Base-by-base conservation (phyloP, 2,329 filamentous ascomycete genomes). In the Fusarium sp. region DNA sequence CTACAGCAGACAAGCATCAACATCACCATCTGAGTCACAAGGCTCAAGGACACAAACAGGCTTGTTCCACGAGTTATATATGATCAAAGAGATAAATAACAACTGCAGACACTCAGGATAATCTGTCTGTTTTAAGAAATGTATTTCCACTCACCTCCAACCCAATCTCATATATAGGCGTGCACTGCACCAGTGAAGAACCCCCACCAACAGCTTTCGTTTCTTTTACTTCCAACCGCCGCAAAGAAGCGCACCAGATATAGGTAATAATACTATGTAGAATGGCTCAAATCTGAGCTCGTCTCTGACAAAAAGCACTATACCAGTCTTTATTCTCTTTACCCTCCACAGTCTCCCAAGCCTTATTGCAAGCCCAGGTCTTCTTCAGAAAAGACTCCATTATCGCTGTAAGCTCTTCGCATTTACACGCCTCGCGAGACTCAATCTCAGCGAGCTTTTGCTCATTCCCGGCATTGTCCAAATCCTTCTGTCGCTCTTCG, bases 381-480 rank as follows among this genome's bases (percentile, higher is more conserved):
- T 37, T 20, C 5, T 14, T 17, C 3, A 5, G 17, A 22, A 33
- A 39, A 2, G 11, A 28, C 26, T 53, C 39, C 4, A 9, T 3
- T 17, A 57, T 26, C 1, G 17, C 11, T 3, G 11, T 26, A n/a
- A 50, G 10, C 11, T 39, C 46, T 9, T 46, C 43, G 3, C n/a
- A 10, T 33, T 41, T 15, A 28, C 22, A 26, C 17, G 41, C 41
- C 11, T 30, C 8, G 2, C 9, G 30, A 4, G 37, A n/a, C 7
- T 15, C 19, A 6, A 37, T 17, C 32, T 49, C 41, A 11, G 35
- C 14, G n/a, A 24, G 10, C 10, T 5, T 5, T 5, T 24, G 20
- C 32, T n/a, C 13, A 0, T 14, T 11, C 15, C 17, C 2, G 6
- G 14, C 26, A 3, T 14, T 5, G 1, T 6, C 17, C 0, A 57